Base-by-base conservation (phyloP, 306 rosid species). In the barrel medic (Medicago truncatula) region DNA sequence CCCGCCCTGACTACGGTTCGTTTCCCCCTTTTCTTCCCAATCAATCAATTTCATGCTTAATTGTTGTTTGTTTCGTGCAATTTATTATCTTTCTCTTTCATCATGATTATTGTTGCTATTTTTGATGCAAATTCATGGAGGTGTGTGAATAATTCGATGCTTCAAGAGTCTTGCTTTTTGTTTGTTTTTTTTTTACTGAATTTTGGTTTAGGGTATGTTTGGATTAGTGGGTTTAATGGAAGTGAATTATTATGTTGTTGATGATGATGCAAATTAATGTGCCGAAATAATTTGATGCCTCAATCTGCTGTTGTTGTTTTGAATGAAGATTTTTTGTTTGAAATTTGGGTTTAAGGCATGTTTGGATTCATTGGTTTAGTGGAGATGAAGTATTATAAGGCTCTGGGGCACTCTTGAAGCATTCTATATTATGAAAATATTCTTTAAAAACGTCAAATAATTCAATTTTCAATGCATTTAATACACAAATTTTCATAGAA, bases 1-100 rank as follows among this genome's bases (percentile, higher is more conserved):
- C 85, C n/a, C 96, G 91, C 71, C 31, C 85, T 6, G 92, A 92
- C 1, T 90, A 90, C 54, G 98, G 98, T 92, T 81, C 28, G 62
- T 61, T 73, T 34, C 13, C 66, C 17, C 4, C 7, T 61, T 61
- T 20, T 34, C 21, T 67, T 44, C 20, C 6, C 13, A 3, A 7
- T 28, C 16, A 11, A 40, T 43, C 6, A 41, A 25, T 25, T 41
- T 41, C 11, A 0, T 16, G 17, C 40, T 17, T 53, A 7, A 52
- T 52, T 16, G 21, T 52, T n/a, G 1, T 16, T 59, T 3, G 2
- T 61, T 61, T 60, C 39, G 21, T 60, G 0, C 5, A 60, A 60
- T 60, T 60, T 3, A 0, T 60, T 9, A 14, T 28, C 28, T 60
- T 57, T 28, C 14, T 56, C 6, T 9, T 9, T 20, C 34, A 20